Base-by-base conservation (phyloP, 1,284 basidiomycete species). In the Rhodotorula sp. region DNA sequence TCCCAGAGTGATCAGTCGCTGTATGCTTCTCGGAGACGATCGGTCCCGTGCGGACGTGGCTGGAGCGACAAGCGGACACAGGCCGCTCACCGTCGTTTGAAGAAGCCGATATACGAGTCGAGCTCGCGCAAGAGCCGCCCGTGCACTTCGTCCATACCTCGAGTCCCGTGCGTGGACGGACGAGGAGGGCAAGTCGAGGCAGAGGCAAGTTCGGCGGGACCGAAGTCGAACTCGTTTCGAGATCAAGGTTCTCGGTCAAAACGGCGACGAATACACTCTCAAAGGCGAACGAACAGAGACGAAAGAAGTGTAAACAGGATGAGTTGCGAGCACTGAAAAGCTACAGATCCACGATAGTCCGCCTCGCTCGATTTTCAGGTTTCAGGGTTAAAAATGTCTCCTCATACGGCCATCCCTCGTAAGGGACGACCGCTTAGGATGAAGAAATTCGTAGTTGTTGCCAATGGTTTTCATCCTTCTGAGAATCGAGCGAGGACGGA, bases 341-440 rank as follows among this genome's bases (percentile, higher is more conserved):
- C 48, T 12, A 59, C 10, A 21, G 26, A 45, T 19, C 49, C 31
- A 38, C n/a, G n/a, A 26, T 8, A 18, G 7, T 18, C 54, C 26
- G n/a, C 21, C 52, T 23, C 23, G 14, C 23, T 54, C 21, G 52
- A 26, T 14, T 21, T 14, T 21, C 21, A 14, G 52, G 64, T 60
- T 66, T 73, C 71, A 73, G 71, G 68, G 71, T 73, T 73, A 73
- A 73, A 73, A 73, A 73, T 66, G 47, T 58, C 34, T 59, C 26
- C 62, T 52, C 59, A 54, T 38, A 58, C 54, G 45, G 54, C 28
- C 34, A n/a, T 31, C 59, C 61, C 57, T 62, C 56, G 38, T 26
- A 49, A 18, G 26, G 60, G 38, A 23, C 31, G 34, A 38, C 54
- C 26, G 55, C 57, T 26, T 68, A 64, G 43, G 71, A 72, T 72